These are phyloP conservation scores for Lecanosticta acicola DNA, from an alignment of 2,329 filamentous ascomycete genomes.

Conservation along the genomic window DNA sequence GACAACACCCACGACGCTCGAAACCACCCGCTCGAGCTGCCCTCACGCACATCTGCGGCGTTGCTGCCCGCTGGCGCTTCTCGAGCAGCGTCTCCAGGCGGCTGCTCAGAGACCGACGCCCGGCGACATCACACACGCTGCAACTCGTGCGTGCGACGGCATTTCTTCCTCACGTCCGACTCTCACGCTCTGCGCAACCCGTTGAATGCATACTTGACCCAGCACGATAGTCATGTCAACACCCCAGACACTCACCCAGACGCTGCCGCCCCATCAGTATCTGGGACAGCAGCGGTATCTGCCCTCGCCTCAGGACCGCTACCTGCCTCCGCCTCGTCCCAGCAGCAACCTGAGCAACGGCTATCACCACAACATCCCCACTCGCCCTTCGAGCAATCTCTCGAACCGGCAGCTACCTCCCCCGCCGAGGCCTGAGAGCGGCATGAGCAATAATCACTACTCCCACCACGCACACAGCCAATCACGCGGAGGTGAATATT, in stretches of 20 bases:
- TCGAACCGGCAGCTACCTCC: slow-evolving; percentile 26
- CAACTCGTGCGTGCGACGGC: background rate
- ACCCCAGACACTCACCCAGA: slow-evolving; percentile 30
- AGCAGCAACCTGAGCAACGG: slow-evolving; percentile 31
- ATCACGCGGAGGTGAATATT: slow-evolving; percentile 24
- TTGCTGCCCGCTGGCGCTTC: background rate
- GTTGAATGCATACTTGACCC: slow-evolving; percentile 3
- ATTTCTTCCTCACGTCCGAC: background rate
- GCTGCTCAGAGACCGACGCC: background rate
- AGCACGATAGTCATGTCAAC: slow-evolving; percentile 25
- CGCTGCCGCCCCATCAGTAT: slow-evolving; percentile 28
- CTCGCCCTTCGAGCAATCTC: slow-evolving; percentile 31
- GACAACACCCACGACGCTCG: background rate
- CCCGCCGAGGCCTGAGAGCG: slow-evolving; percentile 27
- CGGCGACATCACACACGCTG: background rate
- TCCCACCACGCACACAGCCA: slow-evolving; percentile 18
- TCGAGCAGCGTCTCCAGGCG: background rate
- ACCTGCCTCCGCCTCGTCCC: slow-evolving; percentile 29
- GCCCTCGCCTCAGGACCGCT: slow-evolving; percentile 28
- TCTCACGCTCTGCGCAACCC: slow-evolving; percentile 1
- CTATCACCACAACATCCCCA: slow-evolving; percentile 29
- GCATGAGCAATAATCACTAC: slow-evolving; percentile 27
- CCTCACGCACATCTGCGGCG: background rate
- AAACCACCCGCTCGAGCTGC: background rate
- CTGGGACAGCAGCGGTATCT: slow-evolving; percentile 30